phyloP scores from a whole-genome alignment of 768 basidiomycete genomes.

The Coprinopsis sp. region DNA sequence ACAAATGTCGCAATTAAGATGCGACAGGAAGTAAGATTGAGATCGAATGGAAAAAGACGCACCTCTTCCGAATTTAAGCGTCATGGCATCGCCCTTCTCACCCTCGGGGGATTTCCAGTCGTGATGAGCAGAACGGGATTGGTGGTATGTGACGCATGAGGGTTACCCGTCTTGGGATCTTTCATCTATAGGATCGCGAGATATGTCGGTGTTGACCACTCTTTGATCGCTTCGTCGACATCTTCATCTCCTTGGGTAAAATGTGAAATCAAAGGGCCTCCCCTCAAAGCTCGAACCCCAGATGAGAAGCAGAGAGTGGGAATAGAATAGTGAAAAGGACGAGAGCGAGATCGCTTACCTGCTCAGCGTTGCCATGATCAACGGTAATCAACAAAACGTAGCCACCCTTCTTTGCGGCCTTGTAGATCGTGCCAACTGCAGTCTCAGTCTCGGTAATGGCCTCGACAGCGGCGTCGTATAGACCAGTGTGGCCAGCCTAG shows the following conservation, averaged over 20 bases:
- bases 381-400: slow-evolving; percentile 87
- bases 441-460: slow-evolving; percentile 84
- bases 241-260: not conserved
- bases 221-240: not conserved
- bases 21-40: not conserved
- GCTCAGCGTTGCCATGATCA: slow-evolving; percentile 95
- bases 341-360: slow-evolving; percentile 23
- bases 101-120: slow-evolving; percentile 49
- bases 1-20: too few relatives aligned
- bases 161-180: slow-evolving; percentile 75
- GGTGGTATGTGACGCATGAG: slow-evolving; percentile 87
- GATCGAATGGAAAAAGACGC: slow-evolving; percentile 16
- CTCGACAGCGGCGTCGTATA: slow-evolving; percentile 85
- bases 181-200: slow-evolving; percentile 44
- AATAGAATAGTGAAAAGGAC: too few relatives aligned
- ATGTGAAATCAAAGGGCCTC: too few relatives aligned
- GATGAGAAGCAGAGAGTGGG: too few relatives aligned
- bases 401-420: slow-evolving; percentile 79
- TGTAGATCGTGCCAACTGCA: slow-evolving; percentile 83
- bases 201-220: too few relatives aligned
- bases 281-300: too few relatives aligned
- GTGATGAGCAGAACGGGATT: slow-evolving; percentile 91
- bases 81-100: slow-evolving; percentile 24
- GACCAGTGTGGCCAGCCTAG: slow-evolving; percentile 90
- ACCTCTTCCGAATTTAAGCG: slow-evolving; percentile 50